Base-by-base conservation (phyloP, 306 rosid genomes). In the Cucurbita pepo region DNA sequence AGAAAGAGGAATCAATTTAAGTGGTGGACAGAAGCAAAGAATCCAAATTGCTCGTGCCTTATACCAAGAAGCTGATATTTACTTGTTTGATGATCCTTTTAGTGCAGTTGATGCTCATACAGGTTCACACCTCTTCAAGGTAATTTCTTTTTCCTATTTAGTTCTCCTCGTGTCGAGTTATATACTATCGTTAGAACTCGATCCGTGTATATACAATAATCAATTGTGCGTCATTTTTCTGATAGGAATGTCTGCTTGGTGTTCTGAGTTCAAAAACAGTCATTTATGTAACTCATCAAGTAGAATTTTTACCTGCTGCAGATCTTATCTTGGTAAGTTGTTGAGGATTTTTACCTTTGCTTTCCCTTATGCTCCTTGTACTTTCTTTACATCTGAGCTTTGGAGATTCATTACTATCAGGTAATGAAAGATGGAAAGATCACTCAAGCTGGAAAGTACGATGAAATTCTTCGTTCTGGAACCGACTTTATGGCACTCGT, bases 61-160 rank as follows among this genome's bases (percentile, higher is more conserved):
- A 56, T 91, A 91, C 76, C 96, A 87, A 82, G 96, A 87, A 61
- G 86, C 88, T 72, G 97, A 91, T 75, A 86, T 91, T 64, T 91
- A 89, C 82, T 82, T 91, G 61, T 86, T 87, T 72, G 97, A 89
- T 53, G 97, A 91, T 84, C 97, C 97, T n/a, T 91, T 91, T 73
- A 91, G 96, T 75, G 97, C 93, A 52, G 91, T 91, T 37, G 97
- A 89, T 84, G 97, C 96, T 77, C 97, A 91, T 80, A 91, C 97
- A n/a, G 96, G 96, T 84, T 91, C 96, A 16, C 96, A 89, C 78
- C 81, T 89, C 72, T 89, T 89, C 80, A 86, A 89, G 89, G 95
- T 86, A 75, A 51, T 44, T 30, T 0, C 1, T 5, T 58, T 73
- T 73, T 48, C 43, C 43, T 41, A 11, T 8, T 55, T 36, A 36